Evolutionary conservation across 2,329 filamentous ascomycete species (phyloP), one percentile per base, ranked within the genome.

Genomic region (Lasiodiplodia gonubiensis): DNA sequence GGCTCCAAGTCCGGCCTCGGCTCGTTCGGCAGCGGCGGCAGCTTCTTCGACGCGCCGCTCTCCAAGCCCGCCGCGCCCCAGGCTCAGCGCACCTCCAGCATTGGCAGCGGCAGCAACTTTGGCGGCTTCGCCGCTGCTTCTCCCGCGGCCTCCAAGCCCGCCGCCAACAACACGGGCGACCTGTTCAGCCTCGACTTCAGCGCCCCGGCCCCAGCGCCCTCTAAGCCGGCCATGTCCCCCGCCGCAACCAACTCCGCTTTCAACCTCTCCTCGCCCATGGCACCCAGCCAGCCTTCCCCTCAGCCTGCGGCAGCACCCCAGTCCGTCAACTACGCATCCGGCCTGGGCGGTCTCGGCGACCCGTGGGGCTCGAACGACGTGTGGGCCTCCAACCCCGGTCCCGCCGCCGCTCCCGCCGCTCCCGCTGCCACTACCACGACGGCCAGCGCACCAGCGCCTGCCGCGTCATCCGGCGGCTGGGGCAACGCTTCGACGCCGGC

Each of bases 311-410:
- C 74, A 4, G 75, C 74, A 64, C 72, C 78, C 11, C 70, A 77
- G 42, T 71, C 72, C 12, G 69, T 75, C 33, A 70, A 71, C 63
- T 72, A 75, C 16, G 74, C 70, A 55, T 74, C 76, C 4, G 76
- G 78, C 12, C 80, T 85, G 51, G 81, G 81, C 25, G 82, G 81
- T 70, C 83, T 91, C 68, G 59, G 57, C 4, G 92, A 97, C 74
- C 90, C 94, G 0, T 97, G 93, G 93, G 93, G 93, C 54, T 86
- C 84, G 12, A 88, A 86, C 68, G 92, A 94, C 78, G 94, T 92
- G 3, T 99, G 95, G 95, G 86, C 59, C 16, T 12, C 59, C 3
- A 30, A 46, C 3, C 21, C 59, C 12, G 84, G 86, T 14, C 82
- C 83, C 4, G 81, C 86, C 18, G 72, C 77, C 11, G 71, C 77